A percentile compares a stretch with the other conserved stretches of the same genome.
Evolutionary conservation across 192 early-diverging fungal genomes (phyloP).

Genomic region (Paraglomus brasilianum): DNA sequence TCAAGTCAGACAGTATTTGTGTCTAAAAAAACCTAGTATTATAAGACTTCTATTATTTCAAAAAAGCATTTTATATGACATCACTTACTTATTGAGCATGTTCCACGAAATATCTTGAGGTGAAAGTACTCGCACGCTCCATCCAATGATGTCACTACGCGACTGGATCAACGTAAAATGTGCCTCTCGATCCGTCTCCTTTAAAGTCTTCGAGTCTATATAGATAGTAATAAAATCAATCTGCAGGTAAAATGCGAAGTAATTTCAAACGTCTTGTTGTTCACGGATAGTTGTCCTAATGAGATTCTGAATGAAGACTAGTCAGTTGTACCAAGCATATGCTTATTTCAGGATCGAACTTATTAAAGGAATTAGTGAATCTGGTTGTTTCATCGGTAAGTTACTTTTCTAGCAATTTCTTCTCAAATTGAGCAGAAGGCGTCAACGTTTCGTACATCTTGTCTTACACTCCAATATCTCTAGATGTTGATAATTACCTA

Average conservation of each 20-base stretch:
- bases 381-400: too few relatives aligned
- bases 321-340: not conserved
- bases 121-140: slow-evolving; percentile 78
- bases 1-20: not conserved
- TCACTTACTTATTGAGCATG: slow-evolving; percentile 76
- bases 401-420: too few relatives aligned
- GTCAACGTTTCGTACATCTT: too few relatives aligned
- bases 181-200: slow-evolving; percentile 67
- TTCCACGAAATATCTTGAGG: slow-evolving; percentile 90
- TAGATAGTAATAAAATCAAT: not conserved
- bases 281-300: slow-evolving; percentile 15
- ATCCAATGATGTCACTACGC: slow-evolving; percentile 71
- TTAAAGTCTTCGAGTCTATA: slow-evolving; percentile 93
- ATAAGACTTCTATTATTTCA: not conserved
- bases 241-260: not conserved
- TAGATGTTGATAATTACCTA: slow-evolving; percentile 50
- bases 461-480: too few relatives aligned
- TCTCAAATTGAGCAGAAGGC: too few relatives aligned
- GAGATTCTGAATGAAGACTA: not conserved
- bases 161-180: slow-evolving; percentile 65
- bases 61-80: not conserved
- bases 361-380: too few relatives aligned
- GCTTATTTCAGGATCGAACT: slow-evolving; percentile 6
- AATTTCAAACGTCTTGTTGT: not conserved
- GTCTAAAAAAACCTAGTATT: not conserved